Conservation (phyloP, 2,329 filamentous ascomycete species). For the Fusarium sp. region DNA sequence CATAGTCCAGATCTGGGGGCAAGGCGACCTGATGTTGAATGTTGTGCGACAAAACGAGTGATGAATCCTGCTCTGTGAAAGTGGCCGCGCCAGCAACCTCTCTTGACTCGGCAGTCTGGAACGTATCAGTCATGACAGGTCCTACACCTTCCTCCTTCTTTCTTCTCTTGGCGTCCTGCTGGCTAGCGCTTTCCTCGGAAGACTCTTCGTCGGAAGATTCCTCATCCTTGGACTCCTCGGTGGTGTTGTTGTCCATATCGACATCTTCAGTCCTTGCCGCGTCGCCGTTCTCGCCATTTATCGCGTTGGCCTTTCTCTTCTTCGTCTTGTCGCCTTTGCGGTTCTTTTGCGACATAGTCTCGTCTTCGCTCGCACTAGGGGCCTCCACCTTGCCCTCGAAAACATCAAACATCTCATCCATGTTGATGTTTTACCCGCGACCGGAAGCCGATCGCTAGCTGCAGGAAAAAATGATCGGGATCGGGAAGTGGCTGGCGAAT, state of each 20-base stretch:
- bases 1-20: constrained; percentile 92
- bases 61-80: constrained; percentile 70
- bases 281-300: constrained; percentile 60
- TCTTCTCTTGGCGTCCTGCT: constrained; percentile 70
- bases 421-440: constrained; percentile 49
- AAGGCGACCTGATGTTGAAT: constrained; percentile 98
- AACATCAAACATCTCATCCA: constrained; percentile 86
- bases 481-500: constrained; percentile 13
- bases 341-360: constrained; percentile 59
- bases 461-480: constrained; percentile 25
- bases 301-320: constrained; percentile 86
- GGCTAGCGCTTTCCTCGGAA: constrained; percentile 58
- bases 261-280: constrained; percentile 40
- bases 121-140: constrained; percentile 90
- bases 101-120: constrained; percentile 93
- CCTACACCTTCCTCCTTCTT: constrained; percentile 69
- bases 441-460: constrained; percentile 23
- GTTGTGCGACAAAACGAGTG: constrained; percentile 91
- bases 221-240: constrained; percentile 53
- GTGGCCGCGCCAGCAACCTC: constrained; percentile 86
- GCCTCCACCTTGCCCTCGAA: constrained; percentile 72
- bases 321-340: constrained; percentile 74
- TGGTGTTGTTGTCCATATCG: constrained; percentile 54
- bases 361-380: constrained; percentile 57
- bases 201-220: constrained; percentile 51